Evolutionary conservation across 495 filamentous ascomycete genomes (phyloP), one percentile per base, ranked within the genome.

Genomic region (Tuber brumale): DNA sequence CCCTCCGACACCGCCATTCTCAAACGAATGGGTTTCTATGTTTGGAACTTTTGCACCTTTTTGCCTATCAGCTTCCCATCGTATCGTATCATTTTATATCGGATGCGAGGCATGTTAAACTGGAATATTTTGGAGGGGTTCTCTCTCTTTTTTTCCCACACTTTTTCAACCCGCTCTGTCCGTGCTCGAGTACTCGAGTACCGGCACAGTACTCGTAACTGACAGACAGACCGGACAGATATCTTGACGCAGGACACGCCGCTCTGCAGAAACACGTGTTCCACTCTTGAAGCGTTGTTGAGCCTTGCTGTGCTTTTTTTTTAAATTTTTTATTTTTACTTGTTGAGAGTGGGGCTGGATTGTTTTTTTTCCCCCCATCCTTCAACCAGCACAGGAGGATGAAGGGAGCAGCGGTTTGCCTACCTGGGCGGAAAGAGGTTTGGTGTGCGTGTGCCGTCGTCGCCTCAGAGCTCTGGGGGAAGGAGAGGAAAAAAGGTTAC

Each of bases 251-350:
- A 76, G 71, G 77, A 78, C 74, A 78, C 73, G 78, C 78, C 77
- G 79, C 75, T 69, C 75, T 80, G 78, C 78, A 79, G 74, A 79
- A 80, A 80, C 78, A 80, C 78, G 78, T 80, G 78, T 80, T 80
- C 78, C 57, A 35, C 79, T 45, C 70, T 76, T 77, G 66, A 80
- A 80, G 78, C 31, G 76, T 35, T 79, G 76, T 79, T 75, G 10
- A 71, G 45, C 35, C 70, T 61, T 42, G 57, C 61, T 75, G 46
- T 80, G 78, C 76, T 74, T 80, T 80, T 79, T 79, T 73, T 77
- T 72, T 79, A 61, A 51, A 72, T 57, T 57, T n/a, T 31, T 61
- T 61, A 31, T n/a, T n/a, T 51, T 51, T 23, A 23, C 21, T 51
- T 3, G 21, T 57, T 57, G 46, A 23, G 7, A 48, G 21, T 48